Percentiles rank a stretch among this genome's conserved stretches.
phyloP scores from a whole-genome alignment of 352 stramenopile genomes.

The Globisporangium megalacanthum region DNA sequence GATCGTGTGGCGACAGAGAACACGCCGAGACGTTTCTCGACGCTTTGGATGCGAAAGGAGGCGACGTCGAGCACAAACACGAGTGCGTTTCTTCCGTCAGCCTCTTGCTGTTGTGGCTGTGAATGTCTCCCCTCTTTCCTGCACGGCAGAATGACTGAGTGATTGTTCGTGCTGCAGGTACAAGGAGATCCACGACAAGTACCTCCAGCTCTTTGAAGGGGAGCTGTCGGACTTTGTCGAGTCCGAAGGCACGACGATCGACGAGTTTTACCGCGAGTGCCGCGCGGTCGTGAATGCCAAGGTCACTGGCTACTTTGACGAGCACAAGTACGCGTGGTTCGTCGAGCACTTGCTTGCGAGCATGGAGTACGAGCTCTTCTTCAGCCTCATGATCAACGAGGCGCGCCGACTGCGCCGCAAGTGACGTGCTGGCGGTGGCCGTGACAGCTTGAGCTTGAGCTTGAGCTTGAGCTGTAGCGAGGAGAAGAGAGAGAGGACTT shows the following conservation, averaged over 20 bases:
- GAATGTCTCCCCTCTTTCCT: background rate
- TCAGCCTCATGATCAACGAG: constrained; percentile 78
- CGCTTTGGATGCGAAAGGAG: constrained; percentile 51
- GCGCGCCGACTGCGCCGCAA: constrained; percentile 56
- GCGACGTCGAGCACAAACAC: constrained; percentile 74
- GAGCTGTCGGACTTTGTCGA: constrained; percentile 74
- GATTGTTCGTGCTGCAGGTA: constrained; percentile 26
- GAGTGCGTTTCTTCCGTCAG: constrained; percentile 17
- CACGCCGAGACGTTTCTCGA: constrained; percentile 59
- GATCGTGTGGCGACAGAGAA: constrained; percentile 24
- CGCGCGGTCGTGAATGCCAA: constrained; percentile 53
- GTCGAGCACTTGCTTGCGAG: constrained; percentile 70
- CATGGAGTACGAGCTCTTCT: constrained; percentile 83
- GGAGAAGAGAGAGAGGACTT: background rate
- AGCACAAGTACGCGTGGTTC: constrained; percentile 71
- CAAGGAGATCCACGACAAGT: constrained; percentile 71
- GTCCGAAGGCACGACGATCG: constrained; percentile 49
- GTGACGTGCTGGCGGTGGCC: constrained; percentile 13
- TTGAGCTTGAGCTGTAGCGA: background rate
- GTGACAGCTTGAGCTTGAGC: background rate
- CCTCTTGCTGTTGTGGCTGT: background rate
- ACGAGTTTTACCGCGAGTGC: constrained; percentile 70
- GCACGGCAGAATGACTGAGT: background rate
- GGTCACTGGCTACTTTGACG: constrained; percentile 60
- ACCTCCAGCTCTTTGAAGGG: constrained; percentile 66